phyloP scores from a whole-genome alignment of 306 rosid genomes.

The Cajanus cajan region DNA sequence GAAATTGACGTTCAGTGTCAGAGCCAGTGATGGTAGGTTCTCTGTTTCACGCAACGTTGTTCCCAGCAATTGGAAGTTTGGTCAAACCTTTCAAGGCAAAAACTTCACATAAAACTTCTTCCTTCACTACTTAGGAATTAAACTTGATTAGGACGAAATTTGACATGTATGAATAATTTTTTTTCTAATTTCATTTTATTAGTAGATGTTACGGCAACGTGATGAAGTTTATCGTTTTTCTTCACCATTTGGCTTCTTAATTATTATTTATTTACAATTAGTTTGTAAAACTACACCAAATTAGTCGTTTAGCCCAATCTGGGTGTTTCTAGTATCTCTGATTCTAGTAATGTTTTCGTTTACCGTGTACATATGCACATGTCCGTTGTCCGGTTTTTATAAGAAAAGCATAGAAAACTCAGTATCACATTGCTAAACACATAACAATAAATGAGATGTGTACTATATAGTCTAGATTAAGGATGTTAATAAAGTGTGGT shows the following conservation, averaged over 20 bases:
- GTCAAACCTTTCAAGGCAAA: constrained; percentile 69
- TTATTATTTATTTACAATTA: not conserved
- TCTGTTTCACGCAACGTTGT: constrained; percentile 44
- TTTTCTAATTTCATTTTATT: not conserved
- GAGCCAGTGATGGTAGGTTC: constrained; percentile 56
- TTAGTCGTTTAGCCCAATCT: too few relatives aligned
- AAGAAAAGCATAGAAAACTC: too few relatives aligned
- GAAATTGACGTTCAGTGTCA: constrained; percentile 59
- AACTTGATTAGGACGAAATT: not conserved
- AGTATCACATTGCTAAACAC: too few relatives aligned
- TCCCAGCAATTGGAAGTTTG: constrained; percentile 72
- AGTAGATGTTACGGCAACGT: not conserved
- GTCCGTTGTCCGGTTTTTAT: too few relatives aligned
- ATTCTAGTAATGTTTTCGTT: too few relatives aligned
- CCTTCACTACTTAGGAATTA: not conserved
- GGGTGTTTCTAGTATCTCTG: too few relatives aligned
- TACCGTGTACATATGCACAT: too few relatives aligned
- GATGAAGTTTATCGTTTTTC: not conserved
- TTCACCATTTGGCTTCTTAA: not conserved
- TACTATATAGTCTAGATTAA: too few relatives aligned
- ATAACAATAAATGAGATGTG: too few relatives aligned
- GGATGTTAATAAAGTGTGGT: too few relatives aligned
- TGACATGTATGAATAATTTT: not conserved
- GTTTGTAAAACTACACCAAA: too few relatives aligned
- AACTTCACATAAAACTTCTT: constrained; percentile 38